Evolutionary conservation across 208 protist species (phyloP).

Genomic region (Novymonas esmeraldas): DNA sequence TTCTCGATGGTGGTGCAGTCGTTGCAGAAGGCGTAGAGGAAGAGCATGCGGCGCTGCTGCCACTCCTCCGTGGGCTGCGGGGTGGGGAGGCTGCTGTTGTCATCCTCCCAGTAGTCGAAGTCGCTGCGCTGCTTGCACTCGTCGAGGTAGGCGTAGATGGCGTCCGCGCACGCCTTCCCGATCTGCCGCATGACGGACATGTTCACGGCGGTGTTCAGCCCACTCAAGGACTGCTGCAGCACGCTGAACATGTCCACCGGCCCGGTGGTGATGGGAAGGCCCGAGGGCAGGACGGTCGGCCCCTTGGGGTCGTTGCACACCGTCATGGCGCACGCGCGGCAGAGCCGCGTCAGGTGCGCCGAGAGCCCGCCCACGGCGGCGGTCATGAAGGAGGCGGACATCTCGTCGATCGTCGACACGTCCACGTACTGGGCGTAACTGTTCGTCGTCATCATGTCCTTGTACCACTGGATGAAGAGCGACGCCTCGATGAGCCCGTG

Average conservation of each 20-base stretch:
- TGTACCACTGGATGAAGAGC: constrained; percentile 88
- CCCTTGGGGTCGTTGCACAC: constrained; percentile 56
- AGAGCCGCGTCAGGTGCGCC: constrained; percentile 74
- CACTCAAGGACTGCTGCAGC: constrained; percentile 81
- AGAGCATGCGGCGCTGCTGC: constrained; percentile 69
- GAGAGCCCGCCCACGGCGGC: constrained; percentile 75
- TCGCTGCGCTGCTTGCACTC: constrained; percentile 80
- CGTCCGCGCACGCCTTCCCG: constrained; percentile 73
- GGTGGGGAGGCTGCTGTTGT: constrained; percentile 36
- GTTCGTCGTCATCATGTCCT: constrained; percentile 67
- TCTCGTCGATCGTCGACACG: constrained; percentile 54
- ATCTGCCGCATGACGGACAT: constrained; percentile 78
- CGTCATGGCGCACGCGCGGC: constrained; percentile 73
- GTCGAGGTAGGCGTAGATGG: constrained; percentile 75
- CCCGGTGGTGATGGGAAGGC: constrained; percentile 75
- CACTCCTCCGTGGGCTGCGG: constrained; percentile 57
- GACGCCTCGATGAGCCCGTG: constrained; percentile 81
- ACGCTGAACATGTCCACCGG: constrained; percentile 89
- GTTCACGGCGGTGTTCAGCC: constrained; percentile 72
- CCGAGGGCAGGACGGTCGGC: constrained; percentile 57
- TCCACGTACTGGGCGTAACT: constrained; percentile 75
- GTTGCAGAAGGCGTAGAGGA: constrained; percentile 89
- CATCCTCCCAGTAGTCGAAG: constrained; percentile 86
- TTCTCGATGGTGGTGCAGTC: constrained; percentile 85
- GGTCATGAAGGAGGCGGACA: constrained; percentile 76